Conservation (phyloP, 2,329 filamentous ascomycete genomes). For the Fusarium napiforme region DNA sequence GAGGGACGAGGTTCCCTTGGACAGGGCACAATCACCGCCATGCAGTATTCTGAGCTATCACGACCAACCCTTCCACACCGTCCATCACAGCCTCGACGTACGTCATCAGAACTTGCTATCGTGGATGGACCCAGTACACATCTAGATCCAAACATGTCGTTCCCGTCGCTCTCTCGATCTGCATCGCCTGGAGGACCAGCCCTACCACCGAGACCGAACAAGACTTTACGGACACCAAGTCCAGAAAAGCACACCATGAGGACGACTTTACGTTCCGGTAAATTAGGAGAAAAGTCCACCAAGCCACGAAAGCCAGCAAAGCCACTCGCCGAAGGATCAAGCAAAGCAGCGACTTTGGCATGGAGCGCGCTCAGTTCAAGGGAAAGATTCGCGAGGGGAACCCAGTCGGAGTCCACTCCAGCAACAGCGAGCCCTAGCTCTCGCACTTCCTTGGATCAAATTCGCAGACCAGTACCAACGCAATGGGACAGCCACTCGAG, state of each 20-base stretch:
- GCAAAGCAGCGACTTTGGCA: conserved; percentile 72
- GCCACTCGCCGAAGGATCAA: conserved; percentile 63
- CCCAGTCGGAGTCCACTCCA: conserved; percentile 41
- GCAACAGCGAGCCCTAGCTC: conserved; percentile 32
- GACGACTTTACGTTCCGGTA: conserved; percentile 67
- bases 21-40: conserved; percentile 81
- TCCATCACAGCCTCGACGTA: conserved; percentile 64
- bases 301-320: conserved; percentile 57
- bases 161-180: conserved; percentile 42
- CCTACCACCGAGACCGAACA: conserved; percentile 50
- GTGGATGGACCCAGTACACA: conserved; percentile 48
- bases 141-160: conserved; percentile 20
- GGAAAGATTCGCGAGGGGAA: conserved; percentile 48
- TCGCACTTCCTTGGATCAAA: conserved; percentile 48
- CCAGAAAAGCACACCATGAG: conserved; percentile 72
- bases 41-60: conserved; percentile 84
- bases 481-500: conserved; percentile 68
- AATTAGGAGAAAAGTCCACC: conserved; percentile 55
- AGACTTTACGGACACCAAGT: conserved; percentile 61
- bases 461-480: conserved; percentile 48
- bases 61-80: conserved; percentile 70
- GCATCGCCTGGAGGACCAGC: conserved; percentile 47
- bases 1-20: conserved; percentile 74
- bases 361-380: conserved; percentile 63
- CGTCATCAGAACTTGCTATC: conserved; percentile 61